These are phyloP conservation scores for Cryptosporidium sp. DNA, from an alignment of 169 alveolate genomes.

Conservation along the genomic window DNA sequence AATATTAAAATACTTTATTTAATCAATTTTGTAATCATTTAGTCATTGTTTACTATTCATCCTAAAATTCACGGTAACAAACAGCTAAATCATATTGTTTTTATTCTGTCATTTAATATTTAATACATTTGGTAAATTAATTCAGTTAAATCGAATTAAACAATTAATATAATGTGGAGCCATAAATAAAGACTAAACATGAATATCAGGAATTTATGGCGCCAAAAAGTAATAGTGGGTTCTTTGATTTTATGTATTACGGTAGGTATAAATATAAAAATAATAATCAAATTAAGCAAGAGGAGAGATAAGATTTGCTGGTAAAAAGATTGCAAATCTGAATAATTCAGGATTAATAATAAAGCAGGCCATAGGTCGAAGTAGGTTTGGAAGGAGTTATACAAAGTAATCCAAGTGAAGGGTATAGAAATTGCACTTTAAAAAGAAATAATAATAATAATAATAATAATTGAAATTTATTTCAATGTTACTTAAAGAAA, in stretches of 20 bases:
- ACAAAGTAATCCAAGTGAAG: constrained; percentile 4
- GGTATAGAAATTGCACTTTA: not conserved
- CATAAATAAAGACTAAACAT: constrained; percentile 24
- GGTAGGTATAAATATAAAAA: not conserved
- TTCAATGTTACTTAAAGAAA: constrained; percentile 67
- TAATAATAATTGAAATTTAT: not conserved
- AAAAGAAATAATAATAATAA: not conserved
- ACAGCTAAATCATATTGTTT: too few relatives aligned
- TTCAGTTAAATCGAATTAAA: not conserved
- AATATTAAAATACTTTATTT: too few relatives aligned
- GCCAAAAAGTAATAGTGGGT: constrained; percentile 29
- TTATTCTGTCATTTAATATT: too few relatives aligned
- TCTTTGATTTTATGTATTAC: not conserved
- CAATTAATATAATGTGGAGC: not conserved
- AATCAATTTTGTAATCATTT: too few relatives aligned
- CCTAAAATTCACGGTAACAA: not conserved
- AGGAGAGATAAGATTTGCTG: constrained; percentile 6
- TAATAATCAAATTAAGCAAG: not conserved
- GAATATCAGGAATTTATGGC: constrained; percentile 16
- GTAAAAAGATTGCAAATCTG: constrained; percentile 1
- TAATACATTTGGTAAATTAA: too few relatives aligned
- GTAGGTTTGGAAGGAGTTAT: not conserved
- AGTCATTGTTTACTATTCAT: too few relatives aligned
- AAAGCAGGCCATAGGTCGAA: constrained; percentile 7
- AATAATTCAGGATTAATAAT: constrained; percentile 9